A percentile compares a stretch with the other conserved stretches of the same genome.
phyloP scores from a whole-genome alignment of 2,329 filamentous ascomycete genomes.

The Xylogone sp. region DNA sequence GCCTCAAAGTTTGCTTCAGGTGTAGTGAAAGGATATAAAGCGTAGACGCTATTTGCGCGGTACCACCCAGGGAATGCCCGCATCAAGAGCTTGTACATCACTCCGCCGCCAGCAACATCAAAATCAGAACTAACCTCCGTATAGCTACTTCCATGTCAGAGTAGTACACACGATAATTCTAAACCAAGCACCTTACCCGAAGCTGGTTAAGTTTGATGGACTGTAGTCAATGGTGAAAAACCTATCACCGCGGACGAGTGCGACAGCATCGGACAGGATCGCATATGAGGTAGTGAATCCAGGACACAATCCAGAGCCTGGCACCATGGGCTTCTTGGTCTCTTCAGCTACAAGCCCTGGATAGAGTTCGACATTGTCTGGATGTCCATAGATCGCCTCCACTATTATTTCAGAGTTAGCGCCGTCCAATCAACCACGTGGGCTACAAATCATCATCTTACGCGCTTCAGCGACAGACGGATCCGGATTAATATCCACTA shows the following conservation, averaged over 20 bases:
- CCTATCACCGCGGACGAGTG: slow-evolving; percentile 50
- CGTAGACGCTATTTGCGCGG: slow-evolving; percentile 71
- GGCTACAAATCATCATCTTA: too few relatives aligned
- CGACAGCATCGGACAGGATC: slow-evolving; percentile 54
- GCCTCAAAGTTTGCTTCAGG: slow-evolving; percentile 70
- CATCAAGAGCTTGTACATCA: slow-evolving; percentile 79
- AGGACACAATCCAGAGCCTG: slow-evolving; percentile 46
- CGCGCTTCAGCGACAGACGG: slow-evolving; percentile 60
- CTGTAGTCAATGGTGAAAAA: slow-evolving; percentile 47
- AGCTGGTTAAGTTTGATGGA: slow-evolving; percentile 43
- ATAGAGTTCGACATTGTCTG: slow-evolving; percentile 59
- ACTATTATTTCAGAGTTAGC: slow-evolving; percentile 26
- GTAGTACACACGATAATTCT: too few relatives aligned
- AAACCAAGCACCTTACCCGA: neutral
- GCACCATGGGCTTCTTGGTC: slow-evolving; percentile 42
- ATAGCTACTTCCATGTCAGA: slow-evolving; percentile 36
- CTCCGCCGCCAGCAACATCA: slow-evolving; percentile 71
- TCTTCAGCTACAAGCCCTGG: slow-evolving; percentile 60
- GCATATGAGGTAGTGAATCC: slow-evolving; percentile 49
- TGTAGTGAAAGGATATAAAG: slow-evolving; percentile 57
- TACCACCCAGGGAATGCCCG: slow-evolving; percentile 78
- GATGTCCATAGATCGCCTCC: slow-evolving; percentile 61
- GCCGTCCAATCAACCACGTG: too few relatives aligned
- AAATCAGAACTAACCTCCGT: slow-evolving; percentile 65
- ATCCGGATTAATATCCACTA: slow-evolving; percentile 75